These are phyloP conservation scores for Catharanthus roseus DNA, from an alignment of 257 asterid genomes.

Conservation along the genomic window DNA sequence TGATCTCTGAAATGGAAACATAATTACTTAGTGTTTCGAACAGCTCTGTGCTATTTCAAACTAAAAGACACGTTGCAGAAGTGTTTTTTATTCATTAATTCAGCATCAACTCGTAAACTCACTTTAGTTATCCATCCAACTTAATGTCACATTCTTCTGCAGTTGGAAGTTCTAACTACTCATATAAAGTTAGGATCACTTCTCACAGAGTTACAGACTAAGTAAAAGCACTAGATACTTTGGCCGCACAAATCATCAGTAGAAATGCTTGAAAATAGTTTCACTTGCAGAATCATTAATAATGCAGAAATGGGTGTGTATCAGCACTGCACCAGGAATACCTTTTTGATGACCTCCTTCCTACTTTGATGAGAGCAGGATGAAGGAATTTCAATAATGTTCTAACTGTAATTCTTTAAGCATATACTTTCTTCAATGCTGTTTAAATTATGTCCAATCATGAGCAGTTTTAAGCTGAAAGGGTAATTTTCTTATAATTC, in stretches of 20 bases:
- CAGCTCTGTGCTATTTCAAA: constrained; percentile 1
- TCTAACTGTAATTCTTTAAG: neutral
- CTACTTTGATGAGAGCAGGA: neutral
- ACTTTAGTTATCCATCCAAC: neutral
- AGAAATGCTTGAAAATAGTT: neutral
- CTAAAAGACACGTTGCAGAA: neutral
- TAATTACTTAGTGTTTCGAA: neutral
- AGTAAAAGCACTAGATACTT: neutral
- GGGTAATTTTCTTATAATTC: neutral
- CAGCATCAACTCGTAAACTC: neutral
- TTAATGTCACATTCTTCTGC: neutral
- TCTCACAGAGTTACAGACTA: neutral
- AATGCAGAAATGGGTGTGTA: neutral
- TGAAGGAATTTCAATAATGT: neutral
- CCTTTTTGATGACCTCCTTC: neutral
- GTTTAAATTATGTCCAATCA: neutral
- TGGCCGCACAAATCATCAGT: neutral
- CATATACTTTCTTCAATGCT: neutral
- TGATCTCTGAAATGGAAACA: neutral
- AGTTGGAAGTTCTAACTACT: neutral
- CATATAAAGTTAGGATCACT: neutral
- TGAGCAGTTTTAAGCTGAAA: neutral
- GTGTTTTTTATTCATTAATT: neutral
- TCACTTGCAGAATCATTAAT: neutral
- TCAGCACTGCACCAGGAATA: neutral